Evolutionary conservation across 139 green algal genomes (phyloP).

Genomic region (Volvox reticuliferus): DNA sequence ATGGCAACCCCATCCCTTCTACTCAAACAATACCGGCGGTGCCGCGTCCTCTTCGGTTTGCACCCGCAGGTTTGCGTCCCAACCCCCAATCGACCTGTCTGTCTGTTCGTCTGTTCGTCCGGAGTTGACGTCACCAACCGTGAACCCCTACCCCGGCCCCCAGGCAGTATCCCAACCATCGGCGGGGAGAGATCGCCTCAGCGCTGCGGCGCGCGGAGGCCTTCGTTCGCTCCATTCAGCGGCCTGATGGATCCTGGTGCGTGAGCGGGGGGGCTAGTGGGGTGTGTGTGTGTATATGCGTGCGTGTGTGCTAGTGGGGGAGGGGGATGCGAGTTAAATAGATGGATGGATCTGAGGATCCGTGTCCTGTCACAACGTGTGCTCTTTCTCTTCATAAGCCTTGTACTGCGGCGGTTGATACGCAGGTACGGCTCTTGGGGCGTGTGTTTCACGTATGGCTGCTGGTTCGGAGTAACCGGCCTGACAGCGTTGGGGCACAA

Average conservation of each 20-base stretch:
- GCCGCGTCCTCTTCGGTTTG: too few relatives aligned
- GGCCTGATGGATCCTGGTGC: slow-evolving; percentile 90
- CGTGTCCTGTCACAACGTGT: too few relatives aligned
- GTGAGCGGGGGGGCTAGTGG: not conserved
- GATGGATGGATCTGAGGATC: too few relatives aligned
- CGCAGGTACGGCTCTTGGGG: slow-evolving; percentile 97
- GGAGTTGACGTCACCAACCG: too few relatives aligned
- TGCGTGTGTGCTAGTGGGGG: not conserved
- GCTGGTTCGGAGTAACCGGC: slow-evolving; percentile 94
- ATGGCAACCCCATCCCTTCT: too few relatives aligned
- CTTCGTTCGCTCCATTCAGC: slow-evolving; percentile 85
- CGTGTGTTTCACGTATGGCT: slow-evolving; percentile 99
- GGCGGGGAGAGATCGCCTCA: slow-evolving; percentile 12
- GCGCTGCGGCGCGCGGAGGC: slow-evolving; percentile 57
- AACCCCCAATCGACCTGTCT: not conserved
- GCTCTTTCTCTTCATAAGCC: too few relatives aligned
- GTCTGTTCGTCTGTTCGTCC: not conserved
- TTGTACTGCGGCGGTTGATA: not conserved
- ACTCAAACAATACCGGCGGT: too few relatives aligned
- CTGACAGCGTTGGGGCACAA: slow-evolving; percentile 81
- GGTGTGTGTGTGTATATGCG: not conserved
- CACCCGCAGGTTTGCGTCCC: too few relatives aligned
- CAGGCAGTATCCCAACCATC: slow-evolving; percentile 63
- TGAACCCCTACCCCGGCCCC: too few relatives aligned
- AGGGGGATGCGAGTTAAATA: too few relatives aligned